Evolutionary conservation across 2,329 filamentous ascomycete species (phyloP), one percentile per base, ranked within the genome.

Genomic region (Orbilia ellipsospora): DNA sequence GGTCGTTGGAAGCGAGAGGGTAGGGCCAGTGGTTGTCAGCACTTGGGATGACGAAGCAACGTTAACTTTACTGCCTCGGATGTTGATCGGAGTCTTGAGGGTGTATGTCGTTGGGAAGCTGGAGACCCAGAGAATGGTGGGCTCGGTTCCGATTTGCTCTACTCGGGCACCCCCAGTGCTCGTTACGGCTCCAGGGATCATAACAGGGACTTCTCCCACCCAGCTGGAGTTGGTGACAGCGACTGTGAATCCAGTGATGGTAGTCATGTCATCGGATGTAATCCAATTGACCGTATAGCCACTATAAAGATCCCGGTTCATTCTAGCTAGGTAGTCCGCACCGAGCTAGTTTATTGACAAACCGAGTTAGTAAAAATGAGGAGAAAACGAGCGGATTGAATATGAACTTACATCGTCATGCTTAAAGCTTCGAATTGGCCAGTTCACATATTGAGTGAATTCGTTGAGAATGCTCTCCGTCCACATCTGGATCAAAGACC

Each of bases 341-440:
- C 57, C 70, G 2, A 68, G 20, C 63, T 75, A 28, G 7, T 48
- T 50, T n/a, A 1, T 50, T 42, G 20, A 42, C 15, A 8, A 12
- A 50, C 15, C 40, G 16, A 10, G 10, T 48, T n/a, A 48, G 44
- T 10, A 52, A 56, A 3, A 16, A 48, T 16, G 12, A 18, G 28
- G 55, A 18, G 7, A n/a, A 12, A 12, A 13, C 10, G 52, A 2
- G 40, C 2, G 23, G 16, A 26, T 23, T n/a, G 2, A 6, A 2
- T 15, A 18, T 18, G 51, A 12, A 50, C 70, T 60, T 51, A 86
- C 83, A 79, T 88, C 85, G 73, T 88, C 85, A 65, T 88, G 87
- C 74, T 86, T 88, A 74, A 86, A 81, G 1, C 85, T 86, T 23
- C 85, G 82, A 36, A 89, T 80, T 0, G 87, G 86, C 87, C 87